phyloP scores from a whole-genome alignment of 805 yeast genomes.

The Cyberlindnera galapagoensis region DNA sequence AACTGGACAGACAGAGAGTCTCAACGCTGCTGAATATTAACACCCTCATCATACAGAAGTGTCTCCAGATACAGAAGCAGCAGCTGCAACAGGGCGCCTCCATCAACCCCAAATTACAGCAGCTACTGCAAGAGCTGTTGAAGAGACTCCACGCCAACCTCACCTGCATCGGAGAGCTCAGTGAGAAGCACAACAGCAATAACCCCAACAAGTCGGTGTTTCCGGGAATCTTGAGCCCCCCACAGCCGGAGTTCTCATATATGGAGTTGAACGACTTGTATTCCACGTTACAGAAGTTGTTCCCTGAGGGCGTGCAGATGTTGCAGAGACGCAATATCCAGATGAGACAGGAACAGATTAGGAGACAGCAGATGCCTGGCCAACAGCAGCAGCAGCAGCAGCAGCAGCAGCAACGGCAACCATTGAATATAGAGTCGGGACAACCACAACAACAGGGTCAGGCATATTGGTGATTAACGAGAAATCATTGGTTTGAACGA shows the following conservation, averaged over 20 bases:
- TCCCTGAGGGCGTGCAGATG: conserved; percentile 23
- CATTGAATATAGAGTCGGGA: too few relatives aligned
- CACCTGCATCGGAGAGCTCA: conserved; percentile 24
- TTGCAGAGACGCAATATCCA: conserved; percentile 14
- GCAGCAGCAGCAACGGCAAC: conserved; percentile 7
- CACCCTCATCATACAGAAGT: conserved; percentile 21
- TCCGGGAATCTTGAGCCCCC: conserved; percentile 21
- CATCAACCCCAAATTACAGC: conserved; percentile 14
- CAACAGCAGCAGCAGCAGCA: conserved; percentile 14
- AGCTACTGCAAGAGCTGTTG: conserved; percentile 19
- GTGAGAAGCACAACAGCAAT: conserved; percentile 19
- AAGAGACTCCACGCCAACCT: conserved; percentile 24
- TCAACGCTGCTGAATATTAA: conserved; percentile 20
- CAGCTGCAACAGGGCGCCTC: conserved; percentile 13
- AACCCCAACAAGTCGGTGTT: conserved; percentile 13
- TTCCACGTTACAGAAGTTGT: conserved; percentile 18
- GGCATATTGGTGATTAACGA: too few relatives aligned
- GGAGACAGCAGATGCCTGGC: conserved; percentile 8
- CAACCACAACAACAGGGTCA: conserved; percentile 4
- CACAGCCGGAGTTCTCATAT: conserved; percentile 22
- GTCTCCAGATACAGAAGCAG: conserved; percentile 21
- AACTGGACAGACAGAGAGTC: conserved; percentile 21
- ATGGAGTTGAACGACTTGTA: conserved; percentile 21
- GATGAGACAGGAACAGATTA: conserved; percentile 9
- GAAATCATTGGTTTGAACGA: too few relatives aligned